Evolutionary conservation across 192 early-diverging fungal genomes (phyloP).

Genomic region (Coemansia sp.): DNA sequence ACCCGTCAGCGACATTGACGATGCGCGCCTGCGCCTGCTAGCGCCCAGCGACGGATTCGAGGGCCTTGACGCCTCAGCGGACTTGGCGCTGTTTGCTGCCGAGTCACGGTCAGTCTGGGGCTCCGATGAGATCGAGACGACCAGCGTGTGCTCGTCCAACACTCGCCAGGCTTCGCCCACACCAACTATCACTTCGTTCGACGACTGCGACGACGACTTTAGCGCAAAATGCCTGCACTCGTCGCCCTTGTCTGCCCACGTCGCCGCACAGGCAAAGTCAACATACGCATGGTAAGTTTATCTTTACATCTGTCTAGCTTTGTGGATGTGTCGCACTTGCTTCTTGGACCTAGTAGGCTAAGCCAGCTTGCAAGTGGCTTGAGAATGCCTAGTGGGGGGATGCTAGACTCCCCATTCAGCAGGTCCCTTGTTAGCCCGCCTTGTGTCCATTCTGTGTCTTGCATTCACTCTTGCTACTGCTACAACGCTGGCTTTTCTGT

Average conservation of each 20-base stretch:
- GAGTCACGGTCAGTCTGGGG: slow-evolving; percentile 37
- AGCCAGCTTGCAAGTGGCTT: slow-evolving; percentile 4
- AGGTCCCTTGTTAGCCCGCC: neutral
- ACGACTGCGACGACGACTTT: slow-evolving; percentile 24
- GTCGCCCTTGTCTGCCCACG: slow-evolving; percentile 46
- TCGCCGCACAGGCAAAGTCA: slow-evolving; percentile 51
- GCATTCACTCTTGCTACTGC: slow-evolving; percentile 2
- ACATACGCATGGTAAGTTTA: slow-evolving; percentile 50
- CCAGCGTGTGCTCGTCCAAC: slow-evolving; percentile 30
- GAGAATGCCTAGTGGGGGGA: neutral
- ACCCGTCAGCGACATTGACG: slow-evolving; percentile 49
- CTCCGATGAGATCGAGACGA: slow-evolving; percentile 43
- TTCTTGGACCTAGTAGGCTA: neutral
- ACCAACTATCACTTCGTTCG: slow-evolving; percentile 38
- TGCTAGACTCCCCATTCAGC: neutral
- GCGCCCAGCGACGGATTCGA: slow-evolving; percentile 40
- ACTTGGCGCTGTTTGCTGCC: slow-evolving; percentile 50
- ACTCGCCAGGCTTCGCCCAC: slow-evolving; percentile 53
- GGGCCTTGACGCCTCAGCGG: slow-evolving; percentile 38
- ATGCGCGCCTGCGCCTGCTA: slow-evolving; percentile 34
- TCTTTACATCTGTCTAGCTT: neutral
- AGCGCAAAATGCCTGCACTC: slow-evolving; percentile 14
- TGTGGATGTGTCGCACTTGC: neutral
- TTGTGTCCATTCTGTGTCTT: neutral
- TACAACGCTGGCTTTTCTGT: slow-evolving; percentile 8